These are phyloP conservation scores for Fraxinus nigra DNA, from an alignment of 305 asterid species.

Conservation along the genomic window DNA sequence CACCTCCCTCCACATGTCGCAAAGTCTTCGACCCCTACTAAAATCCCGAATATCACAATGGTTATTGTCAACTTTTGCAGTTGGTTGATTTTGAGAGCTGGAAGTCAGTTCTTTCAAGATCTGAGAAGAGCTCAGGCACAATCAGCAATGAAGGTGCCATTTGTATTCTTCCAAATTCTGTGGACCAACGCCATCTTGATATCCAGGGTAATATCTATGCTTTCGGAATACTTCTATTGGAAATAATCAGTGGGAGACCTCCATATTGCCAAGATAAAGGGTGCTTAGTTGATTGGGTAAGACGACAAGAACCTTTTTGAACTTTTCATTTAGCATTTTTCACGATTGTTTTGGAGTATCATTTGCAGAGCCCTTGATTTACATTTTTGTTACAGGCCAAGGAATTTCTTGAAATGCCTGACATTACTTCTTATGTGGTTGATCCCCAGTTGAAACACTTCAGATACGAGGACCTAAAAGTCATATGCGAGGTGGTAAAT, in stretches of 20 bases:
- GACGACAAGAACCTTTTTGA: background rate
- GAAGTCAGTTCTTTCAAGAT: slow-evolving; percentile 75
- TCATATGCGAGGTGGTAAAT: slow-evolving; percentile 66
- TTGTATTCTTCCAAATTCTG: slow-evolving; percentile 71
- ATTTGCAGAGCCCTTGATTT: background rate
- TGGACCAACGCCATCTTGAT: slow-evolving; percentile 67
- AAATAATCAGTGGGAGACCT: slow-evolving; percentile 91
- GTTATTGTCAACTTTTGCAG: slow-evolving; percentile 39
- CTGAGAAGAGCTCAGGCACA: slow-evolving; percentile 72
- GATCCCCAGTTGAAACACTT: slow-evolving; percentile 86
- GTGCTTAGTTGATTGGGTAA: slow-evolving; percentile 83
- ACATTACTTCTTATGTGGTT: slow-evolving; percentile 50
- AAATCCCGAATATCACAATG: background rate
- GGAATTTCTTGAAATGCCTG: slow-evolving; percentile 62
- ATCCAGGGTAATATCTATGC: slow-evolving; percentile 76
- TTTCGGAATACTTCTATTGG: slow-evolving; percentile 80
- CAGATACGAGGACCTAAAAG: slow-evolving; percentile 67
- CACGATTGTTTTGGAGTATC: background rate
- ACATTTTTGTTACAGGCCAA: slow-evolving; percentile 55
- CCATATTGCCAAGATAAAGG: slow-evolving; percentile 84
- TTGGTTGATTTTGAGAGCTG: slow-evolving; percentile 94
- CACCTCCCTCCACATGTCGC: background rate
- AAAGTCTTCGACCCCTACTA: background rate
- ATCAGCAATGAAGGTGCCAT: slow-evolving; percentile 74
- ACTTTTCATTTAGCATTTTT: background rate